Evolutionary conservation across 2,329 filamentous ascomycete species (phyloP).

Genomic region (Trichophyton simii): DNA sequence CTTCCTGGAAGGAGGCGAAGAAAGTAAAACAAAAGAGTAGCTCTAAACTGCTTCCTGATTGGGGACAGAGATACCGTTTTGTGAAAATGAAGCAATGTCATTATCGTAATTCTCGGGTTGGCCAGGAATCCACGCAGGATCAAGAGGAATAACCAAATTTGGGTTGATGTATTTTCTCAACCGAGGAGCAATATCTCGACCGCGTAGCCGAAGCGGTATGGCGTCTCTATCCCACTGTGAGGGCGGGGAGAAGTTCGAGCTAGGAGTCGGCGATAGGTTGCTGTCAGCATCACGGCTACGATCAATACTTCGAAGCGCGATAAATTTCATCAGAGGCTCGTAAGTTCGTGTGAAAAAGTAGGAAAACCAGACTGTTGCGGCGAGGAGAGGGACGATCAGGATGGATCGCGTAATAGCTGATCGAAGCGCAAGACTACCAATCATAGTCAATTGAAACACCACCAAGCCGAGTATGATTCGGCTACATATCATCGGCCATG

Average conservation of each 20-base stretch:
- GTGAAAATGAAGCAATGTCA: background rate
- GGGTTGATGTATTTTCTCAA: constrained; percentile 38
- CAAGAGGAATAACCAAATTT: constrained; percentile 32
- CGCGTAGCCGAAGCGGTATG: constrained; percentile 29
- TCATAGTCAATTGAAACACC: constrained; percentile 83
- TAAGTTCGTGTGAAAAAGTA: constrained; percentile 71
- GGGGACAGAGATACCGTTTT: background rate
- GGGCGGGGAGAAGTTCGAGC: constrained; percentile 28
- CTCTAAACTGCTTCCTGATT: background rate
- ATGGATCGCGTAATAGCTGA: constrained; percentile 60
- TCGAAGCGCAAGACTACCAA: constrained; percentile 67
- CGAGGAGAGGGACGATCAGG: constrained; percentile 62
- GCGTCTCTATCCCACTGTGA: constrained; percentile 34
- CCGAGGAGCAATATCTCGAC: constrained; percentile 28
- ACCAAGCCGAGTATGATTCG: constrained; percentile 74
- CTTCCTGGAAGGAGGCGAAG: background rate
- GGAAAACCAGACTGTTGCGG: constrained; percentile 77
- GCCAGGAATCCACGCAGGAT: constrained; percentile 34
- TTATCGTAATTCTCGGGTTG: constrained; percentile 4
- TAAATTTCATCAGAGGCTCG: constrained; percentile 80
- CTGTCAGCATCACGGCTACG: constrained; percentile 35
- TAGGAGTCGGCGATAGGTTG: constrained; percentile 24
- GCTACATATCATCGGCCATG: constrained; percentile 95
- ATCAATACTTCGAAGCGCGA: constrained; percentile 76
- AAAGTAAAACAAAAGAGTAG: background rate